A percentile compares a stretch with the other conserved stretches of the same genome.
Evolutionary conservation across 2,329 filamentous ascomycete genomes (phyloP).

Genomic region (Chrysoporthe austroafricana): DNA sequence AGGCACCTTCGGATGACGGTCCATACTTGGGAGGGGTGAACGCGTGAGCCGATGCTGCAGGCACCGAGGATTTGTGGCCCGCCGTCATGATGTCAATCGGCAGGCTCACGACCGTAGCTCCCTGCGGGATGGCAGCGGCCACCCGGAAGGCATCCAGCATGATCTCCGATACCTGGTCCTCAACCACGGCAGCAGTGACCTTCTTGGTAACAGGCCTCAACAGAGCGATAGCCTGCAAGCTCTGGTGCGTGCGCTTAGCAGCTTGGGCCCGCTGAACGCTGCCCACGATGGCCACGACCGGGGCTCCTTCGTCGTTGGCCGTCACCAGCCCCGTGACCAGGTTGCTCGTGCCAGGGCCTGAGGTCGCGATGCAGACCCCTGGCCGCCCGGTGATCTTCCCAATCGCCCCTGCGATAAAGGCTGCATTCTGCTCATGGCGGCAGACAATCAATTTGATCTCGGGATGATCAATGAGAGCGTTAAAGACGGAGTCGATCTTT

Average conservation of each 20-base stretch:
- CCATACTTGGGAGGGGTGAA: constrained; percentile 48
- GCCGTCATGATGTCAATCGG: constrained; percentile 49
- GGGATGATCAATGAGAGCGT: constrained; percentile 48
- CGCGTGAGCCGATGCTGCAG: constrained; percentile 43
- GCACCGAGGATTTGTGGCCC: constrained; percentile 40
- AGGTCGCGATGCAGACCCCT: constrained; percentile 52
- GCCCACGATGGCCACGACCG: constrained; percentile 53
- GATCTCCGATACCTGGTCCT: constrained; percentile 52
- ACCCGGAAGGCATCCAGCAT: constrained; percentile 50
- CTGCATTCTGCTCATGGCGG: constrained; percentile 54
- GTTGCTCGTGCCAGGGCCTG: constrained; percentile 51
- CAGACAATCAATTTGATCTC: constrained; percentile 52
- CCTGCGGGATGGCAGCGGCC: constrained; percentile 45
- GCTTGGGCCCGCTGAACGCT: constrained; percentile 48
- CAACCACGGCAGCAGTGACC: constrained; percentile 46
- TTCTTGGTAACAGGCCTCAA: constrained; percentile 48
- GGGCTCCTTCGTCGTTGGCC: constrained; percentile 51
- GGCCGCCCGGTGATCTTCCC: constrained; percentile 50
- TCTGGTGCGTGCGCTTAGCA: constrained; percentile 52
- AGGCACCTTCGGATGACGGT: constrained; percentile 38
- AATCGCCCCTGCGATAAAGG: constrained; percentile 52
- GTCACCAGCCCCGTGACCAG: constrained; percentile 51
- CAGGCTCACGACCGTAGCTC: constrained; percentile 47
- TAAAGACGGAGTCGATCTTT: constrained; percentile 53
- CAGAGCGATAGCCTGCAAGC: constrained; percentile 48